Conservation (phyloP, 768 basidiomycete genomes). For the Lactarius indigo region DNA sequence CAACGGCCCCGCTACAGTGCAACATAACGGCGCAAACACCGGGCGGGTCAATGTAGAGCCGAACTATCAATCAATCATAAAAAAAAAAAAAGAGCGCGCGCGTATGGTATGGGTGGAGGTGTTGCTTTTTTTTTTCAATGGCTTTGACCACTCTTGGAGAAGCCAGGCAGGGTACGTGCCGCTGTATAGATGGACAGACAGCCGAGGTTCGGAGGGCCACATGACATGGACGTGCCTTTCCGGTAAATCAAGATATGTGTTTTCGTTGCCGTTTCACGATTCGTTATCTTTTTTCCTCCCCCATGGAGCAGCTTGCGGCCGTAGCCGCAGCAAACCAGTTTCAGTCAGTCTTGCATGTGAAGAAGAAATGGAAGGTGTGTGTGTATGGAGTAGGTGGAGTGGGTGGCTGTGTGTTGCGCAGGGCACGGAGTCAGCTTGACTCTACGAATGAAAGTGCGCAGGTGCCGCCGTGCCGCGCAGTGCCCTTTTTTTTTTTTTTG, state of each 20-base stretch:
- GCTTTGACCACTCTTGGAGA: background rate
- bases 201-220: background rate
- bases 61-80: background rate
- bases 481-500: background rate
- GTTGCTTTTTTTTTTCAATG: background rate
- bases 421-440: background rate
- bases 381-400: background rate
- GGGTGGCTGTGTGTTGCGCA: background rate
- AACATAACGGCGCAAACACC: background rate
- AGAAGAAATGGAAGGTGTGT: no score
- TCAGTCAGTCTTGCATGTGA: background rate
- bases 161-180: background rate
- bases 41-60: background rate
- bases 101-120: background rate
- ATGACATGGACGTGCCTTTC: background rate
- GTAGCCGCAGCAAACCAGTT: background rate
- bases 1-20: conserved; percentile 18
- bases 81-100: background rate
- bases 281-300: background rate
- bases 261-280: background rate
- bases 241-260: background rate
- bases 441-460: background rate
- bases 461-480: background rate
- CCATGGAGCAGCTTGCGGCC: background rate
- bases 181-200: no score